Evolutionary conservation across 495 filamentous ascomycete genomes (phyloP).

Genomic region (Annulohypoxylon bovei): DNA sequence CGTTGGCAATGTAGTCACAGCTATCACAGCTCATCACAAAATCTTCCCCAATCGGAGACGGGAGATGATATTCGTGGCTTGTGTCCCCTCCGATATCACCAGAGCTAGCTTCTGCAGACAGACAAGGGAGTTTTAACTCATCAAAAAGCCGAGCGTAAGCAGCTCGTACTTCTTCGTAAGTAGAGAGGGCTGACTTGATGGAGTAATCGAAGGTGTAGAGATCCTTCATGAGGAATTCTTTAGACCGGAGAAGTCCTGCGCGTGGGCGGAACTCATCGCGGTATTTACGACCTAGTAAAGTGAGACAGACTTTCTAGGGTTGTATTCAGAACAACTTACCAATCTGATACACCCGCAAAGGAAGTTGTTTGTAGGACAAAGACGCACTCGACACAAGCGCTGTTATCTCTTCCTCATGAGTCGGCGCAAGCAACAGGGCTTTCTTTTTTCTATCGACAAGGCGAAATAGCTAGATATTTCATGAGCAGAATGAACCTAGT

Average conservation of each 20-base stretch:
- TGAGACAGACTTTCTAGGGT: constrained; percentile 14
- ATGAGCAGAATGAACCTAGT: neutral
- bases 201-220: constrained; percentile 92
- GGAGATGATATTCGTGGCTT: constrained; percentile 94
- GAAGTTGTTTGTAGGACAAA: constrained; percentile 88
- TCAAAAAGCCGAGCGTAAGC: constrained; percentile 81
- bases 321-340: constrained; percentile 57
- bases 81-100: constrained; percentile 94
- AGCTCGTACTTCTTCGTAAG: constrained; percentile 75
- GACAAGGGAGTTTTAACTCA: constrained; percentile 82
- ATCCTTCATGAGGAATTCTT: constrained; percentile 98
- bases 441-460: constrained; percentile 82
- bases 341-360: constrained; percentile 90
- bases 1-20: constrained; percentile 84
- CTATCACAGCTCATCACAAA: constrained; percentile 75
- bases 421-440: constrained; percentile 84
- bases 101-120: constrained; percentile 89
- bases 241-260: constrained; percentile 87
- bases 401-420: constrained; percentile 97
- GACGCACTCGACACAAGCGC: constrained; percentile 74
- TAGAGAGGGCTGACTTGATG: constrained; percentile 70
- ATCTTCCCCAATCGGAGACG: constrained; percentile 85
- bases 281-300: constrained; percentile 81
- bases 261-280: constrained; percentile 89
- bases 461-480: constrained; percentile 71